Evolutionary conservation across 805 yeast genomes (phyloP).

Genomic region (Zygotorulaspora florentina): DNA sequence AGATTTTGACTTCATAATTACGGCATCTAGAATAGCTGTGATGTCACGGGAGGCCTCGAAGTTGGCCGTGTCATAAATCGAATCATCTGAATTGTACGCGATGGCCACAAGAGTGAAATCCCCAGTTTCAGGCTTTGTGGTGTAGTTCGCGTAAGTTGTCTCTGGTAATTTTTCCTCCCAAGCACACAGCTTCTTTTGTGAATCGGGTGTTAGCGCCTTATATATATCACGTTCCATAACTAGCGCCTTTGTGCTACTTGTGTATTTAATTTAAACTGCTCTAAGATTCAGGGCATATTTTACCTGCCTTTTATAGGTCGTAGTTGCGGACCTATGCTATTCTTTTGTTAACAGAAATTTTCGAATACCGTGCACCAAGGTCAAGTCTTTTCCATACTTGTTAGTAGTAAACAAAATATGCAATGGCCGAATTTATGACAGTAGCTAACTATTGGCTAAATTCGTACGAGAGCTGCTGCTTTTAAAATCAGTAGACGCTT

Average conservation of each 20-base stretch:
- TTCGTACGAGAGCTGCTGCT: not conserved
- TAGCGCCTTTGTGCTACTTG: not conserved
- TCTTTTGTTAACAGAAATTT: not conserved
- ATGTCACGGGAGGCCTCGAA: conserved; percentile 1
- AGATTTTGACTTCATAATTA: not conserved
- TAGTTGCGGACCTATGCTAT: not conserved
- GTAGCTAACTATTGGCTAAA: not conserved
- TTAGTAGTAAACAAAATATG: not conserved
- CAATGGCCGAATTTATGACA: not conserved
- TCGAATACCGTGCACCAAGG: not conserved
- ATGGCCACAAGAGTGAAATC: conserved; percentile 4
- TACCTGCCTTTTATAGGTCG: not conserved
- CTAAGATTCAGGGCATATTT: not conserved
- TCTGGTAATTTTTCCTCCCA: conserved; percentile 4
- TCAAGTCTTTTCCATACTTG: not conserved
- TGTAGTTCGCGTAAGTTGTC: conserved; percentile 1
- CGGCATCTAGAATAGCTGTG: conserved; percentile 1
- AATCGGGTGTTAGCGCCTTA: conserved; percentile 1
- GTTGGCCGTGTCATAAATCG: conserved; percentile 3
- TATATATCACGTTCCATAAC: conserved; percentile 1
- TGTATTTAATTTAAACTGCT: not conserved
- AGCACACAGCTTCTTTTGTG: not conserved
- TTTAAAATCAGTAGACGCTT: not conserved
- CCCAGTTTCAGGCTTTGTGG: conserved; percentile 4
- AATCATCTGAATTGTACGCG: conserved; percentile 2